These are phyloP conservation scores for Russula brevipes DNA, from an alignment of 768 basidiomycete species.

Conservation along the genomic window DNA sequence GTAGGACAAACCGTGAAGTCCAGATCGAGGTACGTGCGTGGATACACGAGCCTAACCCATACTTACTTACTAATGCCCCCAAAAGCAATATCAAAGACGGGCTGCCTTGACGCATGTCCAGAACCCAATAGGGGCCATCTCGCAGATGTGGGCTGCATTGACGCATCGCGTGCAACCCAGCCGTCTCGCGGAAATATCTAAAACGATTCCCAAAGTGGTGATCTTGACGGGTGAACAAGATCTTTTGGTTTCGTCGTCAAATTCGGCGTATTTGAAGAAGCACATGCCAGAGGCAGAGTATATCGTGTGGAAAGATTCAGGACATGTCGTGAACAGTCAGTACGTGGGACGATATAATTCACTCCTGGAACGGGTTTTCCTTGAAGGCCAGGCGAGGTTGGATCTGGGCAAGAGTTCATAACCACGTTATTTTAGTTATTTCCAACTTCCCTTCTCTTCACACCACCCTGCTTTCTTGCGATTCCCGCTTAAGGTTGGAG, in stretches of 20 bases:
- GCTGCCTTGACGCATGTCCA: conserved; percentile 54
- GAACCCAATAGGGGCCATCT: conserved; percentile 53
- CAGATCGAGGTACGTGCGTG: conserved; percentile 45
- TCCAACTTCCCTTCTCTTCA: no score
- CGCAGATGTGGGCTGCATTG: conserved; percentile 65
- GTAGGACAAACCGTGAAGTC: conserved; percentile 60
- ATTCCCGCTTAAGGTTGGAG: no score
- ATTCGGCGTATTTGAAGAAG: conserved; percentile 48
- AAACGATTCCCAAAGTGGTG: conserved; percentile 56
- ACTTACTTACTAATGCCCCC: background rate
- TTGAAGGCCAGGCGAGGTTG: conserved; percentile 28
- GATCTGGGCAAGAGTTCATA: no score
- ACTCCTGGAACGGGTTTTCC: conserved; percentile 51
- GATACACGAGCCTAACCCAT: background rate
- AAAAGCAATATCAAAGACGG: conserved; percentile 44
- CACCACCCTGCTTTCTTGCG: no score
- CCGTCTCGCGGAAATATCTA: conserved; percentile 36
- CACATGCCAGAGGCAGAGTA: conserved; percentile 53
- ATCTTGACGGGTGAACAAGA: conserved; percentile 70
- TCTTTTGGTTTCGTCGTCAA: conserved; percentile 46
- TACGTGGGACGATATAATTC: conserved; percentile 45
- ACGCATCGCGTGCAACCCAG: conserved; percentile 51
- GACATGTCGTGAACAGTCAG: conserved; percentile 59
- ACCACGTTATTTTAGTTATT: no score
- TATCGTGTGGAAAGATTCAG: conserved; percentile 55